Conservation (phyloP, 2,329 filamentous ascomycete genomes). For the Neonectria neomacrospora region DNA sequence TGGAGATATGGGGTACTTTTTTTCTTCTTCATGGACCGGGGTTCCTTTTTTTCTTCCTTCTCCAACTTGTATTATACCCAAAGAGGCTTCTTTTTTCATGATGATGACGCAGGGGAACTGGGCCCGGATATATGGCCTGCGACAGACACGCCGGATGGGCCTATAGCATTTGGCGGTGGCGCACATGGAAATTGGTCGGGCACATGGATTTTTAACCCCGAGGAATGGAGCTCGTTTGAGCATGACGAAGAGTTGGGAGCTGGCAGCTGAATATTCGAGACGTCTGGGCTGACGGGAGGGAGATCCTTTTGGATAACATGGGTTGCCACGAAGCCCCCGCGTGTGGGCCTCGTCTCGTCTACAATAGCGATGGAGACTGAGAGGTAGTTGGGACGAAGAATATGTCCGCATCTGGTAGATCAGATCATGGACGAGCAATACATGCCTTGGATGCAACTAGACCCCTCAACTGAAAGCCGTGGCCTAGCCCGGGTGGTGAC, state of each 20-base stretch:
- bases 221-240: neutral
- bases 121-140: conserved; percentile 11
- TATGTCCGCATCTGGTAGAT: neutral
- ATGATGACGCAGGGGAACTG: conserved; percentile 13
- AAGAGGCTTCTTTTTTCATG: conserved; percentile 30
- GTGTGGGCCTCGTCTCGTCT: neutral
- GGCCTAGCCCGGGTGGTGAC: neutral
- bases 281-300: conserved; percentile 1
- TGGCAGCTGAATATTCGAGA: conserved; percentile 9
- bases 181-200: conserved; percentile 11
- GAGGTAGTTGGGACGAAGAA: neutral
- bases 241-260: neutral
- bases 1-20: conserved; percentile 15
- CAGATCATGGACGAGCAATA: neutral
- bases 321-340: neutral
- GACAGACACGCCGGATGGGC: conserved; percentile 4
- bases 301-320: neutral
- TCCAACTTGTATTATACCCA: conserved; percentile 26
- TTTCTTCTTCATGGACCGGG: conserved; percentile 13
- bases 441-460: no score
- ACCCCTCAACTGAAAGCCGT: neutral
- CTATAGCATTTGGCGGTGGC: conserved; percentile 5
- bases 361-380: neutral
- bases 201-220: neutral
- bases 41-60: conserved; percentile 12